Evolutionary conservation across 2,329 filamentous ascomycete genomes (phyloP), one percentile per base, ranked within the genome.

Genomic region (Cercospora sojina): DNA sequence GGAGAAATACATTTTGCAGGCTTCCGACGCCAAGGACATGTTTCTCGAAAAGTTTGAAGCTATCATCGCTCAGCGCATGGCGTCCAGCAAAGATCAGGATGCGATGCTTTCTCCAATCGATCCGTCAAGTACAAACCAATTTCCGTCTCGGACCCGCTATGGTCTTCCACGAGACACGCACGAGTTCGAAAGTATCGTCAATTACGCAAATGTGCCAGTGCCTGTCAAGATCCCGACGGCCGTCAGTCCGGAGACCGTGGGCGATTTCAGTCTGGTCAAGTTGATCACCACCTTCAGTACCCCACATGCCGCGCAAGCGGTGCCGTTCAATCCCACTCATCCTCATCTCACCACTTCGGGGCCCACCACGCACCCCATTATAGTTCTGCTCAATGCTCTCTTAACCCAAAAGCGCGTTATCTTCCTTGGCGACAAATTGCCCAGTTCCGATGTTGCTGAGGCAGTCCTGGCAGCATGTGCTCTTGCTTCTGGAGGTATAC

Each of bases 391-490:
- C 73, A 99, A 99, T 76, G 95, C 93, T 0, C 88, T 99, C 69
- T 84, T 99, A 62, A 99, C 95, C 0, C 94, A 99, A 77, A 99
- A 99, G 80, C 89, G 95, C 62, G 88, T 99, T 74, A 93, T 99
- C 67, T 99, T 99, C 78, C 84, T 99, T 6, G 95, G 95, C 3
- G 91, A 99, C 81, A 96, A 96, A 75, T 89, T 94, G 78, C 94
- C 95, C 0, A 97, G 95, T 0, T 93, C 93, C 23, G 93, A 97
- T 76, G 95, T 99, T 27, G 95, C 95, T 1, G 94, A 99, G 81
- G 94, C 95, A n/a, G 95, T 99, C 3, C 85, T 99, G 8, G 95
- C 93, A n/a, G 93, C 95, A 1, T 99, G 95, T 78, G 92, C 95
- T 10, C 85, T 99, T 56, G 94, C 91, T 13, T 97, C 93, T 12